Conservation (phyloP, 768 basidiomycete genomes). For the Auriscalpium microsporum region DNA sequence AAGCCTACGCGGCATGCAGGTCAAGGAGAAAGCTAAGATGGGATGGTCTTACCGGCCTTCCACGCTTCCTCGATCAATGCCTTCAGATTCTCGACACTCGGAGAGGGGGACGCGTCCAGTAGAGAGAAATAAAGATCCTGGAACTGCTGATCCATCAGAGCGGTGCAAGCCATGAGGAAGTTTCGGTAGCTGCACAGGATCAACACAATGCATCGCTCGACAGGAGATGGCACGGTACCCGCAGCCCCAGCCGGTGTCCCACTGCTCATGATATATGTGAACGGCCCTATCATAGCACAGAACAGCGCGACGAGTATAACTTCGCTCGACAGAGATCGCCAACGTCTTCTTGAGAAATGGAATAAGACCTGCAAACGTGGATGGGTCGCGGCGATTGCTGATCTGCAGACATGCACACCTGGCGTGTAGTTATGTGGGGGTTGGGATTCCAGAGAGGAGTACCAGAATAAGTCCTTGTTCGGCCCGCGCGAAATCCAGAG, state of each 20-base stretch:
- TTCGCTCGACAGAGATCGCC: conserved; percentile 40
- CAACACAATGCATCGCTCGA: not conserved
- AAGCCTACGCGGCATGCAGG: conserved; percentile 39
- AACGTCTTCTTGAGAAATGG: conserved; percentile 51
- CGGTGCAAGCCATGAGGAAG: conserved; percentile 69
- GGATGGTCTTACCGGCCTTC: conserved; percentile 43
- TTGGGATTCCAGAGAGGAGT: conserved; percentile 31
- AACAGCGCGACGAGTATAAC: conserved; percentile 44
- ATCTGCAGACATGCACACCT: conserved; percentile 30
- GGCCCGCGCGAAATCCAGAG: not conserved
- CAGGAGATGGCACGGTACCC: conserved; percentile 16
- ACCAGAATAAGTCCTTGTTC: conserved; percentile 55
- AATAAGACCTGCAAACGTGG: conserved; percentile 44
- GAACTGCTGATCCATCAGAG: conserved; percentile 55
- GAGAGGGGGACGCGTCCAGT: conserved; percentile 47
- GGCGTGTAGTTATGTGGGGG: conserved; percentile 58
- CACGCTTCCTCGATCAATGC: conserved; percentile 77
- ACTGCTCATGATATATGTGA: conserved; percentile 47
- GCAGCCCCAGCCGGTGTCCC: conserved; percentile 61
- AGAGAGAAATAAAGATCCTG: conserved; percentile 57
- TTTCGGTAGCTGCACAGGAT: conserved; percentile 58
- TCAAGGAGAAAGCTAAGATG: not conserved
- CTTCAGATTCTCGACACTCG: conserved; percentile 70
- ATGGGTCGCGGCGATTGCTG: not conserved
- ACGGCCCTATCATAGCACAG: conserved; percentile 58